Percentiles rank a stretch among this genome's conserved stretches.
Conservation (phyloP, 2,329 filamentous ascomycete species). For the Macroventuria anomochaeta region DNA sequence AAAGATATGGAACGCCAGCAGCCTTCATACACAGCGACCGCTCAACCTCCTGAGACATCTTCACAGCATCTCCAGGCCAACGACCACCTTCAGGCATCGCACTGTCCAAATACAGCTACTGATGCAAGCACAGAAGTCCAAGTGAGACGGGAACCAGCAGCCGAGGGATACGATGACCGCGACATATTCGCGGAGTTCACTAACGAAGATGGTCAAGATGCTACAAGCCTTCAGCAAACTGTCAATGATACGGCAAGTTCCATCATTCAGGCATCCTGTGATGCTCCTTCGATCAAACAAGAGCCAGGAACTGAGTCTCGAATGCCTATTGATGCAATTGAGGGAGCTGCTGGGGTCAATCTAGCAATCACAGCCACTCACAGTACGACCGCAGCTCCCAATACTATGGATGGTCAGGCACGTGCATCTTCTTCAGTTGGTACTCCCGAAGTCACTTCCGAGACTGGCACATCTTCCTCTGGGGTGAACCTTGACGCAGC, state of each 20-base stretch:
- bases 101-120: background rate
- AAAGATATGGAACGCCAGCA: background rate
- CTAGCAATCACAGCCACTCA: no score
- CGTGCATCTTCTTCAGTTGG: background rate
- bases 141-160: background rate
- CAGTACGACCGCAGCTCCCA: background rate
- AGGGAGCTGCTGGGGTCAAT: background rate
- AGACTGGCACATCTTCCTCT: background rate
- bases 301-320: background rate
- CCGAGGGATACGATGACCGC: background rate
- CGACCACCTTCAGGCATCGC: background rate
- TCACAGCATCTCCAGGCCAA: background rate
- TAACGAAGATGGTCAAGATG: background rate
- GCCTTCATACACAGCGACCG: background rate
- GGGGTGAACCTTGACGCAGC: background rate
- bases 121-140: background rate
- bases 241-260: background rate
- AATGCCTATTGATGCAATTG: no score
- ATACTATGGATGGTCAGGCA: background rate
- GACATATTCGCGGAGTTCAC: constrained; percentile 6
- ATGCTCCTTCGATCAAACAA: background rate
- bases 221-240: background rate
- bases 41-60: background rate
- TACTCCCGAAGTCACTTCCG: background rate
- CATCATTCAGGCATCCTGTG: background rate